Percentiles rank a stretch among this genome's conserved stretches.
These are phyloP conservation scores for Ceratopteris richardii DNA, from an alignment of 75 land plant genomes.

Conservation along the genomic window DNA sequence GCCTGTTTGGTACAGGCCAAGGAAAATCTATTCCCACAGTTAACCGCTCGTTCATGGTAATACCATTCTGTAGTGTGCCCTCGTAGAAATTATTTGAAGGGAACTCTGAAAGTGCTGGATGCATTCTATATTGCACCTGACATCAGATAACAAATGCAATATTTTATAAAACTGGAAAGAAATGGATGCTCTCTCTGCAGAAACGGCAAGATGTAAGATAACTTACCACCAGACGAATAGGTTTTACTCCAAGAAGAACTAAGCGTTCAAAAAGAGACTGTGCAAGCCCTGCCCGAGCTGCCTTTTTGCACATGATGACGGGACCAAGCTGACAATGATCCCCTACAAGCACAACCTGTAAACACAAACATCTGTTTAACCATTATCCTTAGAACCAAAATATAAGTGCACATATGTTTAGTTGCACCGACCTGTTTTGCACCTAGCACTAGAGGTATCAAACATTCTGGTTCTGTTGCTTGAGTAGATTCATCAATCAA, in stretches of 20 bases:
- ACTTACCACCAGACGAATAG: slow-evolving; percentile 45
- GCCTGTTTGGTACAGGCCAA: slow-evolving; percentile 98
- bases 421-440: slow-evolving; percentile 69
- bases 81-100: slow-evolving; percentile 99
- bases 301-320: slow-evolving; percentile 99
- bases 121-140: slow-evolving; percentile 99
- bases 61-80: slow-evolving; percentile 97
- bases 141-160: neutral
- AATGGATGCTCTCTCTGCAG: too few relatives aligned
- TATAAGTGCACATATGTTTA: too few relatives aligned
- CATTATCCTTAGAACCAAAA: too few relatives aligned
- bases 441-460: slow-evolving; percentile 95
- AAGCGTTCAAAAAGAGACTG: slow-evolving; percentile 99
- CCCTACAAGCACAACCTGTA: slow-evolving; percentile 91
- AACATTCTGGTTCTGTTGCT: slow-evolving; percentile 97
- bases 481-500: slow-evolving; percentile 99
- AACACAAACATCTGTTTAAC: too few relatives aligned
- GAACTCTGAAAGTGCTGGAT: slow-evolving; percentile 91
- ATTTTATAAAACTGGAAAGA: slow-evolving; percentile 3
- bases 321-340: slow-evolving; percentile 99
- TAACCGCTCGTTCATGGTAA: slow-evolving; percentile 83
- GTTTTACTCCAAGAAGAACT: slow-evolving; percentile 91
- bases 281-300: slow-evolving; percentile 98
- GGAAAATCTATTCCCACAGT: slow-evolving; percentile 93
- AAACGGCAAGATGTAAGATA: neutral